Base-by-base conservation (phyloP, 805 yeast genomes). In the Jamesozyma spencerorum region DNA sequence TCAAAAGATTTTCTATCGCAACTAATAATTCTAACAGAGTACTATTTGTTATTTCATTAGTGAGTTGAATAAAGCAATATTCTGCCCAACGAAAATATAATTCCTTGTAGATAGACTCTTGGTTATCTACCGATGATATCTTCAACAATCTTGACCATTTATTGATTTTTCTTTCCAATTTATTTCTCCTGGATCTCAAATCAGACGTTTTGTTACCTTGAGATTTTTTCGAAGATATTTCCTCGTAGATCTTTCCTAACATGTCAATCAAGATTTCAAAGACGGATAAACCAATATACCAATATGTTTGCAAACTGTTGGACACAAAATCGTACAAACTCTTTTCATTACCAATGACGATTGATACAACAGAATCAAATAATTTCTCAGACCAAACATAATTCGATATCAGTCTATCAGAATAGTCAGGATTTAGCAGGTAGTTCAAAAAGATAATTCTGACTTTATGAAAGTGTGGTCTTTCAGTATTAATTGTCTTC, bases 11-110 rank as follows among this genome's bases (percentile, higher is more conserved):
- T 26, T 50, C 47, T 1, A 67, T 45, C 4, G 50, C 39, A 2
- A 40, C 28, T 10, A 69, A 53, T 13, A 59, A 45, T 0, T 46
- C 40, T 2, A 54, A 44, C 3, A 71, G 47, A 3, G 51, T 44
- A 0, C 51, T 55, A 10, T 69, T 62, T 1, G 71, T 57, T 2
- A 55, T 51, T 3, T 60, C 59, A 2, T 68, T 63, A 7, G 61
- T 58, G 22, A 58, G 62, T 48, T 77, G 81, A 1, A 64, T 47
- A 38, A 57, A 69, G 17, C 71, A 58, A 7, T 75, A 58, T 12
- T 64, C 53, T 0, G 69, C 60, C 86, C 86, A 81, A 5, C 57
- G 53, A 34, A 62, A 64, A 18, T 79, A 59, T 8, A 70, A 14
- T 4, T 26, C 15, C 5, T 12, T 5, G 12, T 34, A 15, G 12